Percentiles rank a stretch among this genome's conserved stretches.
Evolutionary conservation across 2,329 filamentous ascomycete species (phyloP).

Genomic region (Fusarium sp.): DNA sequence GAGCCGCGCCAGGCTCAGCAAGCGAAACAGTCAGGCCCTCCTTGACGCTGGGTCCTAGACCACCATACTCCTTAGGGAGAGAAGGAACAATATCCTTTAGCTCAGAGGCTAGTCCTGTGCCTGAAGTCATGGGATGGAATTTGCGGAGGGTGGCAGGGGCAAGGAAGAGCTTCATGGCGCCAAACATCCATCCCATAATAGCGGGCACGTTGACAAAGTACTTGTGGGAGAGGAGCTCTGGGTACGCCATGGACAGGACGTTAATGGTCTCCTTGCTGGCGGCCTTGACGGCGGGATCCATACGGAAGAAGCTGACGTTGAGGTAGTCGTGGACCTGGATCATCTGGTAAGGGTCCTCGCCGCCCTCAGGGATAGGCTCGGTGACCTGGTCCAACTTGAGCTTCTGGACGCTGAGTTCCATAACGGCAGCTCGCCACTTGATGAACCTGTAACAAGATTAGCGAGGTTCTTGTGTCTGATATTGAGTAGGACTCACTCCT

Average conservation of each 20-base stretch:
- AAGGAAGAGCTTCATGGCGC: constrained; percentile 79
- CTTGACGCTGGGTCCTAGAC: constrained; percentile 65
- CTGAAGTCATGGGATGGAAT: constrained; percentile 81
- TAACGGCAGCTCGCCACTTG: constrained; percentile 87
- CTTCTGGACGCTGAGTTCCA: constrained; percentile 84
- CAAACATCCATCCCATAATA: constrained; percentile 90
- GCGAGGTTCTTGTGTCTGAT: background rate
- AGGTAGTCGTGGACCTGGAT: constrained; percentile 95
- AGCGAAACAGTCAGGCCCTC: constrained; percentile 51
- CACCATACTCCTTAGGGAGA: constrained; percentile 83
- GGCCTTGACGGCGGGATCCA: constrained; percentile 79
- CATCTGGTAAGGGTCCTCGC: constrained; percentile 87
- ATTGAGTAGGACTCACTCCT: constrained; percentile 71
- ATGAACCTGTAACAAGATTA: constrained; percentile 72
- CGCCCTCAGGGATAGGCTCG: constrained; percentile 75
- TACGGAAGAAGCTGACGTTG: constrained; percentile 85
- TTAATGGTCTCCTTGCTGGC: constrained; percentile 85
- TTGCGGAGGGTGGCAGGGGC: constrained; percentile 80
- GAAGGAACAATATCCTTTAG: constrained; percentile 68
- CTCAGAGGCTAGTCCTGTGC: constrained; percentile 72
- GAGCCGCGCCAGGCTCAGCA: constrained; percentile 24
- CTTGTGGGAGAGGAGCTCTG: constrained; percentile 85
- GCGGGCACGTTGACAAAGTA: constrained; percentile 95
- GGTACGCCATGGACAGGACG: constrained; percentile 84
- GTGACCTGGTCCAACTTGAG: constrained; percentile 77